phyloP scores from a whole-genome alignment of 495 filamentous ascomycete genomes.

The Coniosporium apollinis region DNA sequence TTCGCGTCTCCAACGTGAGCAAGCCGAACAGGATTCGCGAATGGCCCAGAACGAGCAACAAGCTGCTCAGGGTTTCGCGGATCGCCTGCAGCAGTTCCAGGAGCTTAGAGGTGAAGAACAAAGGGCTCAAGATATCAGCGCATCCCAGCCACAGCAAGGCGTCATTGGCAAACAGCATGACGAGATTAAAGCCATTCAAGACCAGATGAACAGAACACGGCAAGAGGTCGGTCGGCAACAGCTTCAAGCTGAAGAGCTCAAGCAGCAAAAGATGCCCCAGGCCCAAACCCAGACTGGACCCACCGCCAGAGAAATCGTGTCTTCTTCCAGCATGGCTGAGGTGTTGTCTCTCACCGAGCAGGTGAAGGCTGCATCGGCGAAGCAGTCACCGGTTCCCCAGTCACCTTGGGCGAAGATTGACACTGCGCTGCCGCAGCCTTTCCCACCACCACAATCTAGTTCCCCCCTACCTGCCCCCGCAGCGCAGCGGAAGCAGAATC shows the following conservation, averaged over 20 bases:
- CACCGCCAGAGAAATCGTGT: too few species aligned
- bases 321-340: too few species aligned
- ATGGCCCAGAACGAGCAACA: conserved; percentile 22
- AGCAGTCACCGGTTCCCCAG: conserved; percentile 42
- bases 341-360: conserved; percentile 66
- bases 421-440: conserved; percentile 56
- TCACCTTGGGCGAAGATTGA: conserved; percentile 45
- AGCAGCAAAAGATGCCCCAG: too few species aligned
- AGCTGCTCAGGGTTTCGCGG: conserved; percentile 36
- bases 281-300: too few species aligned
- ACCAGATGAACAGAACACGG: conserved; percentile 7
- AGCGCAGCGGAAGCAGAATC: conserved; percentile 68
- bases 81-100: conserved; percentile 49
- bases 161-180: conserved; percentile 13
- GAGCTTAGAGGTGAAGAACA: conserved; percentile 34
- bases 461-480: conserved; percentile 76
- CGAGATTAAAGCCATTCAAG: conserved; percentile 3
- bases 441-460: conserved; percentile 52
- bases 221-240: neutral
- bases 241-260: too few species aligned
- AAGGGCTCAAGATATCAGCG: too few species aligned
- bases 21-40: conserved; percentile 43
- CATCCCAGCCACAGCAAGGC: too few species aligned
- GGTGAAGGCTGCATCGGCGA: conserved; percentile 57
- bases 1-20: conserved; percentile 43